These are phyloP conservation scores for Wickerhamiella vanderwaltii DNA, from an alignment of 805 yeast species.

Conservation along the genomic window DNA sequence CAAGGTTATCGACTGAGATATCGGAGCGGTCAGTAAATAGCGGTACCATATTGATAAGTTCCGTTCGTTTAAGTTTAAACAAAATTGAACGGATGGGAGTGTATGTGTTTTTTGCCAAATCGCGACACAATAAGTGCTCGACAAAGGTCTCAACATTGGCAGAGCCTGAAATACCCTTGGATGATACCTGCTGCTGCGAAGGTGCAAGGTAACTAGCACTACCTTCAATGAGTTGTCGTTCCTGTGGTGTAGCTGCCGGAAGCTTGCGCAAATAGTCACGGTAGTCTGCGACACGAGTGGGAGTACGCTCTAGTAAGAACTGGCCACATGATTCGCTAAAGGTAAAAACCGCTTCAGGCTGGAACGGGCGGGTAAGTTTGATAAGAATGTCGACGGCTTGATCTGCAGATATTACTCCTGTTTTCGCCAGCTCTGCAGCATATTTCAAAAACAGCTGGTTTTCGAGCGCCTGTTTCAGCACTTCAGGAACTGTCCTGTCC, in stretches of 20 bases:
- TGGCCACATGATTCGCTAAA: constrained; percentile 7
- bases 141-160: background rate
- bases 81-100: background rate
- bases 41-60: background rate
- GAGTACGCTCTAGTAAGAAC: background rate
- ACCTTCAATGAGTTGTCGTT: constrained; percentile 8
- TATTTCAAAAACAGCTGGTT: background rate
- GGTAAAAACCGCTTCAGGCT: background rate
- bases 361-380: constrained; percentile 5
- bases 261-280: constrained; percentile 4
- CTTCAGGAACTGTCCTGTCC: background rate
- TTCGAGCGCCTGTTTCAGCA: constrained; percentile 3
- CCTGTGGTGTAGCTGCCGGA: constrained; percentile 3
- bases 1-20: background rate
- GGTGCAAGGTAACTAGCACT: constrained; percentile 1
- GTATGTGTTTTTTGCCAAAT: background rate
- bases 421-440: constrained; percentile 6
- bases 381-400: constrained; percentile 7
- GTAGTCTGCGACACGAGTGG: background rate
- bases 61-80: background rate
- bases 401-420: background rate
- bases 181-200: background rate
- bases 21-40: background rate
- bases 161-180: background rate
- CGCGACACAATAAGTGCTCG: constrained; percentile 2